A percentile compares a stretch with the other conserved stretches of the same genome.
Conservation (phyloP, 768 basidiomycete genomes). For the Termitomyces sp. region DNA sequence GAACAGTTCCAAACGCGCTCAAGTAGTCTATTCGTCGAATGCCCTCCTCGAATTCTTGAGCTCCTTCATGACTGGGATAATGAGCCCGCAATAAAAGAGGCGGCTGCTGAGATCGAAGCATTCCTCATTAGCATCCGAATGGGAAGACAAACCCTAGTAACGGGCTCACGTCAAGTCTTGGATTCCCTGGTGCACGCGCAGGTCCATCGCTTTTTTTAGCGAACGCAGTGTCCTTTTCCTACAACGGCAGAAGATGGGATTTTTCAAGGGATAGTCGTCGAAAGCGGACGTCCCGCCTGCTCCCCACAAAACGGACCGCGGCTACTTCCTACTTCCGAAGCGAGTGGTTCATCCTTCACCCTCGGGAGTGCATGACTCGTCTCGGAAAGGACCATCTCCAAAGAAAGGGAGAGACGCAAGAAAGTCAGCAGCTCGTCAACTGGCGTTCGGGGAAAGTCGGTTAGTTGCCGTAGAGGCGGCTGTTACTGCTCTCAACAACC, state of each 20-base stretch:
- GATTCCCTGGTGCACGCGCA: neutral
- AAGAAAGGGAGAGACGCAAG: neutral
- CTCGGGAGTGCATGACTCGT: neutral
- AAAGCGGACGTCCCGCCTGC: neutral
- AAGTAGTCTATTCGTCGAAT: conserved; percentile 1
- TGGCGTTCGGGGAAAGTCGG: neutral
- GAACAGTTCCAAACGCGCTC: neutral
- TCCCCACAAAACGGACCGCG: neutral
- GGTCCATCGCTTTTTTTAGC: conserved; percentile 1
- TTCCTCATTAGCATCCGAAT: conserved; percentile 5
- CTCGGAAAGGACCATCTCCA: neutral
- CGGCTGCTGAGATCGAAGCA: neutral
- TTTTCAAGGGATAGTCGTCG: neutral
- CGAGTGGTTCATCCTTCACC: neutral
- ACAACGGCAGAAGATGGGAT: conserved; percentile 11
- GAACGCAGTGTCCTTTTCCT: neutral
- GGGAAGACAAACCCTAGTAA: conserved; percentile 3
- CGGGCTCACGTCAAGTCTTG: neutral
- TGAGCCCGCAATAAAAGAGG: neutral
- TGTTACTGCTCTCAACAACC: neutral
- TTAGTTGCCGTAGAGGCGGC: neutral
- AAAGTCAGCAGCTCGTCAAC: neutral
- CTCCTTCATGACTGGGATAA: conserved; percentile 6
- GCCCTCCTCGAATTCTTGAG: conserved; percentile 2
- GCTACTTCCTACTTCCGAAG: conserved; percentile 5